Percentiles rank a stretch among this genome's conserved stretches.
Conservation (phyloP, 306 rosid genomes). For the Medicago ruthenica region DNA sequence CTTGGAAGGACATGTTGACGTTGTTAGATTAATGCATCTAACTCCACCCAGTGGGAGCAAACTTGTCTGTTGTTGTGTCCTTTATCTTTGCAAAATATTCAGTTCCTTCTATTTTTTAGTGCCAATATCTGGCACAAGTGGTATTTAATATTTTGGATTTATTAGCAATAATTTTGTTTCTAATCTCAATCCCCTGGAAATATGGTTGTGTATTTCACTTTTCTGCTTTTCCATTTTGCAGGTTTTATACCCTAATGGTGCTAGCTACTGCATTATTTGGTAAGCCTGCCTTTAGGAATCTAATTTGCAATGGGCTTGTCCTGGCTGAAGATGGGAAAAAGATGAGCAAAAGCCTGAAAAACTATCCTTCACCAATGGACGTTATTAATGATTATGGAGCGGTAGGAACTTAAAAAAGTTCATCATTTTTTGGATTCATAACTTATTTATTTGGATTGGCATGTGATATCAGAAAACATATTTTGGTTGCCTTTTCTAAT, state of each 20-base stretch:
- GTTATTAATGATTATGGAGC: conserved; percentile 89
- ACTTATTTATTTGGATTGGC: conserved; percentile 13
- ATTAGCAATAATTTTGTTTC: background rate
- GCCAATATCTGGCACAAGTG: background rate
- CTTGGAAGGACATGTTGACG: too few relatives aligned
- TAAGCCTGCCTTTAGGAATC: conserved; percentile 92
- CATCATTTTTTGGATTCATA: background rate
- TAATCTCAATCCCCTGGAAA: conserved; percentile 7
- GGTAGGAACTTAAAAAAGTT: conserved; percentile 51
- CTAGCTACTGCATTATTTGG: conserved; percentile 89
- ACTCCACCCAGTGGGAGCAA: too few relatives aligned
- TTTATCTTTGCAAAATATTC: conserved; percentile 32
- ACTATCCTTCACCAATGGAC: conserved; percentile 90
- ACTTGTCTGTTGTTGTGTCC: background rate
- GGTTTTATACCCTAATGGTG: conserved; percentile 99
- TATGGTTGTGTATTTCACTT: conserved; percentile 29
- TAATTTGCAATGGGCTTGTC: conserved; percentile 97
- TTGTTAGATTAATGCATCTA: too few relatives aligned
- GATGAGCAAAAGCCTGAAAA: conserved; percentile 96
- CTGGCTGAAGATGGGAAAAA: conserved; percentile 96
- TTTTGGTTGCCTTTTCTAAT: conserved; percentile 26
- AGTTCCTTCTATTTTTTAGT: conserved; percentile 16
- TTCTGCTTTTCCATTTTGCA: conserved; percentile 49
- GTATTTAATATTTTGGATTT: conserved; percentile 9
- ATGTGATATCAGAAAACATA: conserved; percentile 18